These are phyloP conservation scores for Penicillium digitatum DNA, from an alignment of 2,329 filamentous ascomycete genomes.

Conservation along the genomic window DNA sequence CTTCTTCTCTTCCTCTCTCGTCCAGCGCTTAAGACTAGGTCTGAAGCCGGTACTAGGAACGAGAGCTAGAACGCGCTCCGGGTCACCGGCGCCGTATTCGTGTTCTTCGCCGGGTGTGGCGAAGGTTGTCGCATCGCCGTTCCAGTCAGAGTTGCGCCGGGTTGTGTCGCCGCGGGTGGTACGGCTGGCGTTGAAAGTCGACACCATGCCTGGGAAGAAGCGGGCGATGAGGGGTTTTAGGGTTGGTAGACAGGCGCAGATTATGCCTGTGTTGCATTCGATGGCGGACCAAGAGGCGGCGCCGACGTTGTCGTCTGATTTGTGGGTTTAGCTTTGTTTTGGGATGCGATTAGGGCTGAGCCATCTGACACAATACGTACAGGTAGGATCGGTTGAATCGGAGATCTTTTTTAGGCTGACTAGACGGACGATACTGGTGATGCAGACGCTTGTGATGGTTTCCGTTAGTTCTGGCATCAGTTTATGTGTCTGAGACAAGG, in stretches of 20 bases:
- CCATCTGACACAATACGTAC: conserved; percentile 17
- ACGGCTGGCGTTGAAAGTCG: conserved; percentile 22
- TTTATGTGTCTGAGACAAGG: background rate
- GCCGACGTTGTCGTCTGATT: conserved; percentile 33
- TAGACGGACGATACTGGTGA: conserved; percentile 36
- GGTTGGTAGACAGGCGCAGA: conserved; percentile 42
- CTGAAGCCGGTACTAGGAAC: conserved; percentile 12
- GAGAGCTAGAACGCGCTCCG: conserved; percentile 24
- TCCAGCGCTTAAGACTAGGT: conserved; percentile 12
- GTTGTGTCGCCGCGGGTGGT: conserved; percentile 17
- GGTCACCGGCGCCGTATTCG: conserved; percentile 26
- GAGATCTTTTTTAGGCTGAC: conserved; percentile 31
- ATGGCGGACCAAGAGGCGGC: conserved; percentile 39
- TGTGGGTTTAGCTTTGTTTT: conserved; percentile 3
- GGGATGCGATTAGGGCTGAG: background rate
- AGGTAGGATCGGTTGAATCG: conserved; percentile 35
- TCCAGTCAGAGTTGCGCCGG: conserved; percentile 26
- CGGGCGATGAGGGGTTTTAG: conserved; percentile 35
- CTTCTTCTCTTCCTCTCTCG: conserved; percentile 14
- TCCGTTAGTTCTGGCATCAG: background rate
- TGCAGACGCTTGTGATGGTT: conserved; percentile 25
- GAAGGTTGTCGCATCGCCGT: conserved; percentile 26
- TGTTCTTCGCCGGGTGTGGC: conserved; percentile 28
- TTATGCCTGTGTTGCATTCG: conserved; percentile 42
- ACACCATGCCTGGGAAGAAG: conserved; percentile 30